Conservation (phyloP, 1,139 yeast genomes). For the Pichia norvegensis region DNA sequence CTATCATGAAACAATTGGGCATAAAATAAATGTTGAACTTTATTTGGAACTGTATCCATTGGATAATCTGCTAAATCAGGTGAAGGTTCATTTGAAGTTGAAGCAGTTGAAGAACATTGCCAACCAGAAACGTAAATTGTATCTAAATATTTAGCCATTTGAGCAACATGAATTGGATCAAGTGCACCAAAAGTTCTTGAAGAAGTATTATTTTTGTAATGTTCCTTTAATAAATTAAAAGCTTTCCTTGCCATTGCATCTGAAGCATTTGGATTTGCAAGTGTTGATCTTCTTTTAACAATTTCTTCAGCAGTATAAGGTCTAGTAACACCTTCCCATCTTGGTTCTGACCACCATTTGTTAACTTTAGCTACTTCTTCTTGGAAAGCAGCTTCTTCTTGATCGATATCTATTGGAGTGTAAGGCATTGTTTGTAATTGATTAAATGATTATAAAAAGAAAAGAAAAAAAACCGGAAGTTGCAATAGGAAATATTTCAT, state of each 20-base stretch:
- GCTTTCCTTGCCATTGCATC: slow-evolving; percentile 76
- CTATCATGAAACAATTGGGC: slow-evolving; percentile 97
- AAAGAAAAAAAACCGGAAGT: not conserved
- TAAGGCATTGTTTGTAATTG: slow-evolving; percentile 22
- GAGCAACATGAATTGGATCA: slow-evolving; percentile 93
- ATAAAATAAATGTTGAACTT: slow-evolving; percentile 93
- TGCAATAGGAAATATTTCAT: no score
- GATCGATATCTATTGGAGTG: slow-evolving; percentile 45
- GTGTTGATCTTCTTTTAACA: slow-evolving; percentile 78
- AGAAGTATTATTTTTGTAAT: slow-evolving; percentile 63
- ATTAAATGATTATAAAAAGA: not conserved
- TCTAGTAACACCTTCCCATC: slow-evolving; percentile 86
- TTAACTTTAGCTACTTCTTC: slow-evolving; percentile 65
- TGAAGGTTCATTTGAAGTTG: slow-evolving; percentile 93
- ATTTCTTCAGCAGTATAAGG: slow-evolving; percentile 85
- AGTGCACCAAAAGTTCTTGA: slow-evolving; percentile 94
- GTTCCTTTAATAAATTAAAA: slow-evolving; percentile 59
- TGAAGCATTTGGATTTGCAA: slow-evolving; percentile 64
- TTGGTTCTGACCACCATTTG: slow-evolving; percentile 88
- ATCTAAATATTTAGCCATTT: slow-evolving; percentile 93
- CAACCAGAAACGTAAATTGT: slow-evolving; percentile 93
- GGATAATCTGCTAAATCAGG: slow-evolving; percentile 99
- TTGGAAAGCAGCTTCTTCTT: slow-evolving; percentile 60
- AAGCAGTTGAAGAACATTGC: slow-evolving; percentile 98
- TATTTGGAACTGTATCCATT: slow-evolving; percentile 97